A percentile compares a stretch with the other conserved stretches of the same genome.
Evolutionary conservation across 768 basidiomycete species (phyloP).

Genomic region (Tylopilus rubrobrunneus): DNA sequence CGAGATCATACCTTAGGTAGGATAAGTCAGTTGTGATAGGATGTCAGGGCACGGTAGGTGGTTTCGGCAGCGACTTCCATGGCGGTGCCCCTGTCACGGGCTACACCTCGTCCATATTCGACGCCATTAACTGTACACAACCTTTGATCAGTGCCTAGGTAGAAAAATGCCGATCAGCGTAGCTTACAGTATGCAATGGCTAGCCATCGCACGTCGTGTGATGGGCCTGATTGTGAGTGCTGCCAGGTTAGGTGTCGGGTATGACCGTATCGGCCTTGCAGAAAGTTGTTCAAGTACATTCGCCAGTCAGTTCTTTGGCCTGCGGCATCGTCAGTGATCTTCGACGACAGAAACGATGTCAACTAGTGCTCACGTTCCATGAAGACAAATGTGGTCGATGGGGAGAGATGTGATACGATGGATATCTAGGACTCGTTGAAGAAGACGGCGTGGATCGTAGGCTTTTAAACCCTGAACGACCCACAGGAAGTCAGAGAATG

Average conservation of each 20-base stretch:
- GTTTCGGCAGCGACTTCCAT: constrained; percentile 30
- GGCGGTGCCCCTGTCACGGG: constrained; percentile 25
- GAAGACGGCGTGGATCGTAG: background rate
- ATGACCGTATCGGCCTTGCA: constrained; percentile 31
- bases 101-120: constrained; percentile 25
- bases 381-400: constrained; percentile 1
- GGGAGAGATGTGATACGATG: background rate
- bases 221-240: constrained; percentile 17
- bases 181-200: constrained; percentile 25
- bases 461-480: constrained; percentile 21
- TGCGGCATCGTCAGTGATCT: constrained; percentile 9
- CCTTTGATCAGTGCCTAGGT: background rate
- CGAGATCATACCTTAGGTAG: constrained; percentile 2
- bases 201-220: constrained; percentile 23
- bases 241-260: constrained; percentile 25
- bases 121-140: constrained; percentile 20
- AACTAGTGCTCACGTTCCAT: constrained; percentile 18
- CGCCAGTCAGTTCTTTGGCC: constrained; percentile 25
- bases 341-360: background rate
- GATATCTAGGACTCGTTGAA: constrained; percentile 8
- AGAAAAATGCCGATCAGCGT: background rate
- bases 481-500: constrained; percentile 22
- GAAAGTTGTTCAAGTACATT: constrained; percentile 29
- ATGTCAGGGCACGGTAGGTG: constrained; percentile 22
- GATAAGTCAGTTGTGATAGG: constrained; percentile 16